A percentile compares a stretch with the other conserved stretches of the same genome.
These are phyloP conservation scores for Dendrobium officinale DNA, from an alignment of 106 monocot genomes.

Conservation along the genomic window DNA sequence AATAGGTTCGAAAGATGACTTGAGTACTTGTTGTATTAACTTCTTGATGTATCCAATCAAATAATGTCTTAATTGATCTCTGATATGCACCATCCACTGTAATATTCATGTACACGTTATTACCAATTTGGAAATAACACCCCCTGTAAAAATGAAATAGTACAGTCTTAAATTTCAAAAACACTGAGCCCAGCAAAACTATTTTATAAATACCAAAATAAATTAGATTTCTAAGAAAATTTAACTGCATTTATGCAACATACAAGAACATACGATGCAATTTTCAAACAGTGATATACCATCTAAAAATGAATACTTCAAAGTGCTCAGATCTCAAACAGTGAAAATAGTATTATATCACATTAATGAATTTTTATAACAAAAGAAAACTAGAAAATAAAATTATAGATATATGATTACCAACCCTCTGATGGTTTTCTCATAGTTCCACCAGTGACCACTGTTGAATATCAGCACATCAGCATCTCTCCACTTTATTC, in stretches of 20 bases:
- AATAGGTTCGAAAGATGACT: slow-evolving; percentile 59
- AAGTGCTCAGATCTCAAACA: too few relatives aligned
- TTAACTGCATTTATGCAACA: too few relatives aligned
- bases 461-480: slow-evolving; percentile 32
- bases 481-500: slow-evolving; percentile 23
- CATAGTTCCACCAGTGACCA: slow-evolving; percentile 39
- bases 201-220: too few relatives aligned
- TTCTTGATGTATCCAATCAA: slow-evolving; percentile 44
- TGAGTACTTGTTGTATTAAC: slow-evolving; percentile 41
- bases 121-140: slow-evolving; percentile 56
- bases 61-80: slow-evolving; percentile 46
- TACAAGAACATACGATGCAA: too few relatives aligned
- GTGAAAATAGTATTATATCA: too few relatives aligned
- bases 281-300: too few relatives aligned
- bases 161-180: neutral
- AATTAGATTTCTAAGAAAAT: too few relatives aligned
- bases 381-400: neutral
- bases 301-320: too few relatives aligned
- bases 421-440: slow-evolving; percentile 30
- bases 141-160: slow-evolving; percentile 21
- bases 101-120: slow-evolving; percentile 46
- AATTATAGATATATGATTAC: slow-evolving; percentile 1
- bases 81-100: slow-evolving; percentile 42
- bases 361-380: too few relatives aligned
- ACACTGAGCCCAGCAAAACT: too few relatives aligned